Conservation (phyloP, 331 rosid species). For the Saraca asoca region DNA sequence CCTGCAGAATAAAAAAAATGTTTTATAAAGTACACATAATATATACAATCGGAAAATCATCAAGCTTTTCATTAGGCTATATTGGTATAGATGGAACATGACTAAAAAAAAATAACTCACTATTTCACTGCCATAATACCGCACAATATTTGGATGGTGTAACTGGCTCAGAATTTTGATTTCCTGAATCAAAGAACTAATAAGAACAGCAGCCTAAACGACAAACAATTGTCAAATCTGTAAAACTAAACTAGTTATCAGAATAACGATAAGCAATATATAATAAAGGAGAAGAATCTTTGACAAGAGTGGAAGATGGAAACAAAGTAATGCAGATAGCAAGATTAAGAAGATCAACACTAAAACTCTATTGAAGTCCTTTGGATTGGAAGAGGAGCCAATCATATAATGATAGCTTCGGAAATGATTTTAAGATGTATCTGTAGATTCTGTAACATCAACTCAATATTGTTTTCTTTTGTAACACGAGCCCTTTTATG, state of each 20-base stretch:
- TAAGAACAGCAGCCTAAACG: slow-evolving; percentile 31
- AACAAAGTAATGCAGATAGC: slow-evolving; percentile 20
- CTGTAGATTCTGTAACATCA: background rate
- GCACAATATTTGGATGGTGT: slow-evolving; percentile 87
- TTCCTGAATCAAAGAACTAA: slow-evolving; percentile 67
- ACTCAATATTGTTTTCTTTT: slow-evolving; percentile 17
- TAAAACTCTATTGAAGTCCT: background rate
- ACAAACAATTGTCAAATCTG: background rate
- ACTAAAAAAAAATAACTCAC: slow-evolving; percentile 50
- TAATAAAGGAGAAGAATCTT: slow-evolving; percentile 6
- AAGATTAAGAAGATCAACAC: slow-evolving; percentile 22
- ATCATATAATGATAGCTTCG: background rate
- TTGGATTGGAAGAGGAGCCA: background rate
- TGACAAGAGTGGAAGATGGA: slow-evolving; percentile 2
- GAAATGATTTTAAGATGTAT: background rate
- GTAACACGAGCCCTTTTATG: slow-evolving; percentile 3
- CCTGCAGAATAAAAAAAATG: slow-evolving; percentile 47
- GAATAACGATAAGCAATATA: background rate
- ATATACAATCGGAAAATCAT: slow-evolving; percentile 6
- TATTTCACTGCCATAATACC: slow-evolving; percentile 79
- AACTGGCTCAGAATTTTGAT: slow-evolving; percentile 68
- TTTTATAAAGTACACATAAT: slow-evolving; percentile 14
- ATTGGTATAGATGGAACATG: slow-evolving; percentile 20
- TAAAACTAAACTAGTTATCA: background rate
- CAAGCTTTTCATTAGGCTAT: slow-evolving; percentile 14